Evolutionary conservation across 805 yeast genomes (phyloP), one percentile per base, ranked within the genome.

Genomic region (Candida takata): DNA sequence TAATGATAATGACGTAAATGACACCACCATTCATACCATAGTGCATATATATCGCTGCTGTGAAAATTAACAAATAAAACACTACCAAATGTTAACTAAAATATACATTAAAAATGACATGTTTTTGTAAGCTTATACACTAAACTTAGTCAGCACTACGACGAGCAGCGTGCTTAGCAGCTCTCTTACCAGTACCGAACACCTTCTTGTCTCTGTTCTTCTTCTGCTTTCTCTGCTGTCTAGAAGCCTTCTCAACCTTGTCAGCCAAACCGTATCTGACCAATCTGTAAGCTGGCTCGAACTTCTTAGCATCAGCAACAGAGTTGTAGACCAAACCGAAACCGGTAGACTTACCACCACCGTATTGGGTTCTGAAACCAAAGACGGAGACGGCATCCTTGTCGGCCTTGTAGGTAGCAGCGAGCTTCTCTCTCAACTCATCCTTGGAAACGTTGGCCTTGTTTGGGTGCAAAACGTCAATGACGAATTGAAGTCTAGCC

Each of bases 181-280:
- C 83, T 70, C 84, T 79, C 69, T 77, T 82, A 65, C 88, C 95
- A 62, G 98, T 92, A 82, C 99, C 99, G 65, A 90, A 87, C 82
- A 85, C 70, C 84, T 92, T 92, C 87, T 83, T 81, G 65, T 84
- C 95, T 79, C 97, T 87, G 95, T 92, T 92, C 88, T 92, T 90
- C 87, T 84, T 86, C 79, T 90, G 97, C 75, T 92, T 92, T 81
- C 98, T 86, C 79, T 92, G 98, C 78, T 88, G 96, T 87, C 97
- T 88, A 61, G 97, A 86, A 61, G 95, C 77, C 79, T 86, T 87
- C 73, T 90, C 97, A 63, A 82, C 88, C 81, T 85, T 87, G 59
- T 74, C 75, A 65, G 95, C 97, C 67, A 88, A 79, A 64, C 97
- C 97, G 79, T 85, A 84, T 84, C 99, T 88, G 60, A 92, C 95